Base-by-base conservation (phyloP, 179 eudicot species). In the Corrigiola litoralis region DNA sequence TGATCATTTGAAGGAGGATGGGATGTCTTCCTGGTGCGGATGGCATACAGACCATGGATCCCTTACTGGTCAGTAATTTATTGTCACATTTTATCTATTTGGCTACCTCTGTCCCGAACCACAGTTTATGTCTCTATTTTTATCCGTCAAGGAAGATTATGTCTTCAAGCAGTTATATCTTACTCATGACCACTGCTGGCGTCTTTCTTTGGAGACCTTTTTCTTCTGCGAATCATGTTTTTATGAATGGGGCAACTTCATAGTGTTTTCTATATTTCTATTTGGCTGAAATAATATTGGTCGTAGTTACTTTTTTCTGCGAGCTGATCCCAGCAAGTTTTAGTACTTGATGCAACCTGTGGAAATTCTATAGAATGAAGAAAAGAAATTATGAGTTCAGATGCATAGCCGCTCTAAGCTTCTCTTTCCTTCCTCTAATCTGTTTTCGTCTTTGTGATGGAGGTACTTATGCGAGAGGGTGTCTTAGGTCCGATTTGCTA, bases 21-120 rank as follows among this genome's bases (percentile, higher is more conserved):
- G 74, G 72, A 82, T 84, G 85, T 87, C 97, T 59, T 92, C 98
- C 59, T 92, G 98, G 98, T 92, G 98, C 41, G 97, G 98, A 59
- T 92, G 98, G 98, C 97, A 92, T 75, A 92, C 97, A 32, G 98
- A 92, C 72, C 98, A 90, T 68, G 98, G 98, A 65, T 90, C 97
- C 61, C 90, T 92, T 16, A 92, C 98, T 53, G 98, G 98, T 92
- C 58, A 57, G 53, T 31, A 41, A 40, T 32, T 49, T 50, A 52
- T 61, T 59, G 40, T 60, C 46, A 58, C 29, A n/a, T 68, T 60
- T 4, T 46, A 16, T 58, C 24, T 25, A 12, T 23, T 1, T 40
- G 24, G 33, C 48, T 38, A 4, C 9, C 3, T 16, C 2, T 4
- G 7, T 70, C 25, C 0, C 24, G 5, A 20, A 38, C 24, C 24